Evolutionary conservation across 1,284 basidiomycete genomes (phyloP).

Genomic region (Trichosporon ovoides): DNA sequence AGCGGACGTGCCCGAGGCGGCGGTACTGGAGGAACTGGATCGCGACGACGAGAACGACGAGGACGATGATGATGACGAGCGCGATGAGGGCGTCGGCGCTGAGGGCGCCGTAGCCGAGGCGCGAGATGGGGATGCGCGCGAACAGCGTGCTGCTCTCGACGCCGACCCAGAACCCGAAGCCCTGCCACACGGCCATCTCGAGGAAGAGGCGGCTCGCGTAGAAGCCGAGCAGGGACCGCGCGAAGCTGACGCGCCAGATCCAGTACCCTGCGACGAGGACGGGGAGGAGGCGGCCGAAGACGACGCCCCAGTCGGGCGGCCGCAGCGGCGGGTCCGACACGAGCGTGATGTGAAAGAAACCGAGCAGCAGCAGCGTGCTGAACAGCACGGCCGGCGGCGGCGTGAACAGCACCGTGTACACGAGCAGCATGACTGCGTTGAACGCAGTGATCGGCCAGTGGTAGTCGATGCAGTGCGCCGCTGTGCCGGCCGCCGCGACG

Average conservation of each 20-base stretch:
- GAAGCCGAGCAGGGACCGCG: slow-evolving; percentile 32
- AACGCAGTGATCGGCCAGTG: slow-evolving; percentile 36
- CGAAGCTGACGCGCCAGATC: slow-evolving; percentile 35
- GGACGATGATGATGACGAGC: slow-evolving; percentile 26
- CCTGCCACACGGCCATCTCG: slow-evolving; percentile 40
- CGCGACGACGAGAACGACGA: slow-evolving; percentile 29
- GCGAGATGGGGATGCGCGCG: slow-evolving; percentile 34
- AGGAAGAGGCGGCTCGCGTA: slow-evolving; percentile 25
- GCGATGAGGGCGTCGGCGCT: slow-evolving; percentile 29
- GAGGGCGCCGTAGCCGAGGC: slow-evolving; percentile 37
- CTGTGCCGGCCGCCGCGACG: slow-evolving; percentile 10
- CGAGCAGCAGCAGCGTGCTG: slow-evolving; percentile 30
- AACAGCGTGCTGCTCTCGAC: slow-evolving; percentile 41
- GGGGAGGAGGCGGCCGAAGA: slow-evolving; percentile 29
- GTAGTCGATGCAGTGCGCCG: slow-evolving; percentile 30
- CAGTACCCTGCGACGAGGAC: slow-evolving; percentile 36
- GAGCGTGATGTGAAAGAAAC: slow-evolving; percentile 37
- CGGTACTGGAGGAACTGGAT: slow-evolving; percentile 35
- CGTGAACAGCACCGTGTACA: slow-evolving; percentile 30
- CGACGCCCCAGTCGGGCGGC: slow-evolving; percentile 36
- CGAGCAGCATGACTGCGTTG: slow-evolving; percentile 35
- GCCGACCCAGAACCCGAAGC: slow-evolving; percentile 44
- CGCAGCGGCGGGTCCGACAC: slow-evolving; percentile 26
- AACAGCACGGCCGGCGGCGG: slow-evolving; percentile 30
- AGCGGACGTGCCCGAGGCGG: slow-evolving; percentile 33